phyloP scores from a whole-genome alignment of 1,139 yeast species.

The Hemisphaericaspora subhashii region DNA sequence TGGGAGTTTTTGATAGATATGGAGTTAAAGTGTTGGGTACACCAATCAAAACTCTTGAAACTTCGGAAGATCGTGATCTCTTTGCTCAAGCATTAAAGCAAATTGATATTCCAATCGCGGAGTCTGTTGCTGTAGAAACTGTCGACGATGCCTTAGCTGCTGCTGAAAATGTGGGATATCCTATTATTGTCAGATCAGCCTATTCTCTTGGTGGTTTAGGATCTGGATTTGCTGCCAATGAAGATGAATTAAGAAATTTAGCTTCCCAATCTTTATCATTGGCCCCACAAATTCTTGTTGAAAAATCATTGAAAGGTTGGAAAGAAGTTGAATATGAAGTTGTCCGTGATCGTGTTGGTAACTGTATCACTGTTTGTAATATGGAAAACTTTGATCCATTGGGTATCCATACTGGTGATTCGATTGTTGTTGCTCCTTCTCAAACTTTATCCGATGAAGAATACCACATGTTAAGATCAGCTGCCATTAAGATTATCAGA shows the following conservation, averaged over 20 bases:
- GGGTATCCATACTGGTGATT: conserved; percentile 98
- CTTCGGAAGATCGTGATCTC: conserved; percentile 96
- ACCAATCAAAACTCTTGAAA: conserved; percentile 90
- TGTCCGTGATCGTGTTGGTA: conserved; percentile 93
- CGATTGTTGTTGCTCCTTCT: conserved; percentile 98
- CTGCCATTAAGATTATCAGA: conserved; percentile 95
- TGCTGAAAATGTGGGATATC: conserved; percentile 86
- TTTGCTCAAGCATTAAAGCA: conserved; percentile 94
- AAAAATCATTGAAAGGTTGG: conserved; percentile 98
- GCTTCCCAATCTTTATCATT: conserved; percentile 86
- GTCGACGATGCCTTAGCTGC: conserved; percentile 91
- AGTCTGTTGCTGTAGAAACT: conserved; percentile 90
- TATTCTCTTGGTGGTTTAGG: conserved; percentile 98
- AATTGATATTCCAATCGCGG: conserved; percentile 93
- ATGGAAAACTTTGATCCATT: conserved; percentile 99
- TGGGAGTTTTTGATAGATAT: conserved; percentile 90
- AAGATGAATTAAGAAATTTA: conserved; percentile 77
- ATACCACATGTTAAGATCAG: conserved; percentile 95
- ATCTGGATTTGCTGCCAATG: conserved; percentile 90
- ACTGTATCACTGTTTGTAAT: conserved; percentile 98
- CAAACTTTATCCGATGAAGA: conserved; percentile 97
- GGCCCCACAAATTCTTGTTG: conserved; percentile 94
- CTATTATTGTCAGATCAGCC: conserved; percentile 96
- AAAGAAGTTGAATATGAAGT: conserved; percentile 98
- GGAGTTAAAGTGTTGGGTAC: conserved; percentile 96